Conservation (phyloP, 2,329 filamentous ascomycete genomes). For the Gaeumannomyces sp. region DNA sequence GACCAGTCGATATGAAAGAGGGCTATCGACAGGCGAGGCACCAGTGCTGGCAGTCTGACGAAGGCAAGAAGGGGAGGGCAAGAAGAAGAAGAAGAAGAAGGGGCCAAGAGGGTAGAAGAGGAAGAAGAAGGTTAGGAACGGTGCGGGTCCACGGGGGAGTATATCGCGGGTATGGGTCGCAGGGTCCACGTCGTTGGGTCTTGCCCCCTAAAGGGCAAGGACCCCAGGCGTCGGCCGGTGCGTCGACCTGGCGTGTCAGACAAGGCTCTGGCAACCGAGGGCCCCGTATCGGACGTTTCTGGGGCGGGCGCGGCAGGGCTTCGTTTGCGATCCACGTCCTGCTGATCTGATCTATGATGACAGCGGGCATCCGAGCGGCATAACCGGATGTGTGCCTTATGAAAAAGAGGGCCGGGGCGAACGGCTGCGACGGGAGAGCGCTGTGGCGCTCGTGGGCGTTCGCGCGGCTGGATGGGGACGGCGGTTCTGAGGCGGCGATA, state of each 20-base stretch:
- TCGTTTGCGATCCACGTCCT: constrained; percentile 44
- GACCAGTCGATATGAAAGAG: constrained; percentile 43
- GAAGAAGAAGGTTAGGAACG: constrained; percentile 16
- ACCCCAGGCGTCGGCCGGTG: constrained; percentile 19
- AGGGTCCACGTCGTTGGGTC: constrained; percentile 16
- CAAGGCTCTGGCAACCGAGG: constrained; percentile 28
- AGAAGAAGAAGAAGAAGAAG: constrained; percentile 21
- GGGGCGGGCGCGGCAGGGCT: constrained; percentile 26
- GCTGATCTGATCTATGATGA: constrained; percentile 44
- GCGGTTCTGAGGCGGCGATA: constrained; percentile 10
- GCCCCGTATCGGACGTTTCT: constrained; percentile 33
- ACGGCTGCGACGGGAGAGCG: constrained; percentile 1
- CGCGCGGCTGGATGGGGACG: constrained; percentile 3
- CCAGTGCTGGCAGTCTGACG: constrained; percentile 34
- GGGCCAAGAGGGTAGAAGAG: constrained; percentile 16
- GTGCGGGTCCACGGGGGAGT: constrained; percentile 21
- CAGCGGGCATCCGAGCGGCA: constrained; percentile 50
- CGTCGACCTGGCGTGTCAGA: constrained; percentile 33
- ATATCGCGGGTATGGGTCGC: constrained; percentile 20
- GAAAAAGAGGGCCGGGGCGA: constrained; percentile 1
- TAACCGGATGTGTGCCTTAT: constrained; percentile 26
- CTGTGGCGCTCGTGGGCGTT: neutral
- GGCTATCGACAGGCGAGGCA: constrained; percentile 46
- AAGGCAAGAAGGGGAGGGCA: constrained; percentile 25
- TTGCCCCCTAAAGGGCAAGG: constrained; percentile 30